Base-by-base conservation (phyloP, 768 basidiomycete species). In the Lentinula boryana region DNA sequence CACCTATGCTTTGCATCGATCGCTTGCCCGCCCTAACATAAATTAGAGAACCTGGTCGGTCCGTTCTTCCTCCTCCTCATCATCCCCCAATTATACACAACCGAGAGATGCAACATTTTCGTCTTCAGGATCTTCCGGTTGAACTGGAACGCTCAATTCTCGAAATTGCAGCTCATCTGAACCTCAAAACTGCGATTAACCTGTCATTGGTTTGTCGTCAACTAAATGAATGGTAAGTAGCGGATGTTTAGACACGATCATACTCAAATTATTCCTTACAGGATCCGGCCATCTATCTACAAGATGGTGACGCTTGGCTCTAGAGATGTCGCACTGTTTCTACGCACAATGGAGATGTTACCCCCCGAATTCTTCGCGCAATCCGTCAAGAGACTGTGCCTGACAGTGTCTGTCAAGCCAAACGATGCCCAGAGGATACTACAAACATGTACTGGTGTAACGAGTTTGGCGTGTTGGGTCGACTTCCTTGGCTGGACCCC, bases 61-160 rank as follows among this genome's bases (percentile, higher is more conserved):
- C 23, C 55, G n/a, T 56, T 43, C 52, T 18, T 33, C 32, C 31
- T 36, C 18, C 40, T 56, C 21, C 5, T 38, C 41, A 23, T 41
- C 55, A 56, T 32, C 13, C 38, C 21, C 10, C 18, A n/a, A n/a
- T 7, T 15, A 10, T n/a, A 27, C 5, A 13, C 5, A 13, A 5
- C 36, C 23, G 23, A 48, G 8, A 13, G 23, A 58, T 56, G 55
- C 36, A 56, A 13, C 13, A n/a, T 4, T 62, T 62, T 40, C 55
- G 55, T 10, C 57, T 62, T 33, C 54, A 62, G 32, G 58, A 55
- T 46, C 74, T 79, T 50, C 78, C 78, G 23, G 62, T 69, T 31
- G 78, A 79, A 57, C 72, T 79, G 10, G 74, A 78, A 60, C 71
- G 75, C 18, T 70, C 74, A 59, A 74, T 78, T 60, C 75, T 79